Evolutionary conservation across 179 eudicot species (phyloP), one percentile per base, ranked within the genome.

Genomic region (Beta macrorhiza): DNA sequence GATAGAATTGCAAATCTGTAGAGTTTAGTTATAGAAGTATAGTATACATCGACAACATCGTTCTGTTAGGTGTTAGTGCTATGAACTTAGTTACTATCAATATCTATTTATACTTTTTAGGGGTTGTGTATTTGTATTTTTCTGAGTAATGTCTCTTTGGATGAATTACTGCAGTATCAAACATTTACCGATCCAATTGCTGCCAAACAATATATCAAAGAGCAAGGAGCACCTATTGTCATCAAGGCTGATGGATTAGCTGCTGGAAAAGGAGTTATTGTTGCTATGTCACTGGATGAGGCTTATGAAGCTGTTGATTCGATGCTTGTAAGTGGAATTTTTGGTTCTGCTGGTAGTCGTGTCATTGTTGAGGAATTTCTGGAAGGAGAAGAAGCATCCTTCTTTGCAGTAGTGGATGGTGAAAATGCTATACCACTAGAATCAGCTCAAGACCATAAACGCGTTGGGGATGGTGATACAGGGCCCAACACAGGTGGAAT

Each of bases 401-500:
- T 93, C 80, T 95, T 95, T 85, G 98, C 99, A 15, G 53, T 95
- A 9, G 99, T 95, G 25, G 99, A 95, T 87, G 99, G 99, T 73
- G 91, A 93, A 81, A 88, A 90, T 85, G 98, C 98, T 6, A 75
- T 95, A 65, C 93, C 99, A 67, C 70, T 95, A 65, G 99, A 95
- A 86, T 95, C 98, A 77, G 97, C 99, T 77, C 99, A 95, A 80
- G 99, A 95, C 85, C 99, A 95, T 88, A 95, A 93, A 86, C 89
- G 99, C 49, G 98, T 95, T 13, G 97, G 98, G 11, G 98, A 93
- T 82, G 95, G 97, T 80, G 99, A 95, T 77, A 89, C 89, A 5
- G 99, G 99, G 56, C 99, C 97, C 29, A 95, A 93, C 84, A 95
- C 99, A 6, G 98, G 99, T 72, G 99, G 99, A 72, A 95, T 95